Conservation (phyloP, 192 early-diverging fungal species). For the Linnemannia elongata region DNA sequence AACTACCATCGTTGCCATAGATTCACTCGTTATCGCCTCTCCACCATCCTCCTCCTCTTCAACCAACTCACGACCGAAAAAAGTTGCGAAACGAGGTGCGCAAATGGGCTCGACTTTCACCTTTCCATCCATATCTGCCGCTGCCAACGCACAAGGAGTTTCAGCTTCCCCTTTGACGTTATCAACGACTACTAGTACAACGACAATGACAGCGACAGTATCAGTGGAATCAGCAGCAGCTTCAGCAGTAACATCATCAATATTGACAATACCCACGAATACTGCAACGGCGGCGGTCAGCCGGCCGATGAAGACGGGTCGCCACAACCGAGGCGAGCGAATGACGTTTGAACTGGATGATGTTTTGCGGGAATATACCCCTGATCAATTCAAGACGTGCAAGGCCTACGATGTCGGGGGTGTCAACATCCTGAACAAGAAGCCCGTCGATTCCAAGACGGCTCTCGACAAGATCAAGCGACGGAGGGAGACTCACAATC, state of each 20-base stretch:
- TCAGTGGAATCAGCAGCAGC: neutral
- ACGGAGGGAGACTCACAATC: slow-evolving; percentile 80
- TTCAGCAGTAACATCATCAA: slow-evolving; percentile 5
- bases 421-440: slow-evolving; percentile 80
- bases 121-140: neutral
- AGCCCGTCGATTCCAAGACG: slow-evolving; percentile 76
- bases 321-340: slow-evolving; percentile 28
- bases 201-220: neutral
- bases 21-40: neutral
- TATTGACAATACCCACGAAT: neutral
- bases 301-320: neutral
- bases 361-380: slow-evolving; percentile 41
- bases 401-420: slow-evolving; percentile 68
- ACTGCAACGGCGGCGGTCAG: neutral
- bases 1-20: neutral
- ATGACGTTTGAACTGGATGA: slow-evolving; percentile 52
- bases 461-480: slow-evolving; percentile 77
- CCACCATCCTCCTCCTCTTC: neutral
- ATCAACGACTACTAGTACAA: neutral
- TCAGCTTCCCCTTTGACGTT: neutral
- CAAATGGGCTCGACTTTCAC: neutral
- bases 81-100: neutral
- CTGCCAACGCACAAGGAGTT: neutral
- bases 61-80: neutral
- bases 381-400: slow-evolving; percentile 53